These are phyloP conservation scores for Auxenochlorella pyrenoidosa DNA, from an alignment of 139 green algal genomes.

Conservation along the genomic window DNA sequence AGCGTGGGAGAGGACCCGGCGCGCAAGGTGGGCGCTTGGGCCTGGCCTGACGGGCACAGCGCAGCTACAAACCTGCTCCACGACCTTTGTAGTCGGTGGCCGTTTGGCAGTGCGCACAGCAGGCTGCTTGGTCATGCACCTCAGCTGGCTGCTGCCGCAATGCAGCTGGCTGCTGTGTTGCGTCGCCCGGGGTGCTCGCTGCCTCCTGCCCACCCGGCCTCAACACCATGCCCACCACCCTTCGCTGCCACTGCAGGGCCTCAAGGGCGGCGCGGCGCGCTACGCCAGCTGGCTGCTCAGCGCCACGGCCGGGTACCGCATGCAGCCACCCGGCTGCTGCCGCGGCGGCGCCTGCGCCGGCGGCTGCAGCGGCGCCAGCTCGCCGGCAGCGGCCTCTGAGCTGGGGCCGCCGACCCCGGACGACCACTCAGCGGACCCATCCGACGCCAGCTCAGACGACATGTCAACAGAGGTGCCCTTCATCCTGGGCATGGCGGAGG, in stretches of 20 bases:
- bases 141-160: not conserved
- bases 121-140: not conserved
- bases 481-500: not conserved
- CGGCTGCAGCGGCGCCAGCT: not conserved
- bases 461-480: constrained; percentile 26
- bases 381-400: not conserved
- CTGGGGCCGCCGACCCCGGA: constrained; percentile 27
- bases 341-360: not conserved
- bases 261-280: constrained; percentile 20
- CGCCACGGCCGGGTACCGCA: constrained; percentile 74
- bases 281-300: constrained; percentile 21
- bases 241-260: not conserved
- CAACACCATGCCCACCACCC: not conserved
- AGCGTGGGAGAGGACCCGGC: constrained; percentile 55
- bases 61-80: too few species aligned
- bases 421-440: constrained; percentile 22
- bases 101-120: too few species aligned
- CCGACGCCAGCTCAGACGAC: constrained; percentile 32
- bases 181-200: too few species aligned
- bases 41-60: not conserved
- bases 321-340: constrained; percentile 28
- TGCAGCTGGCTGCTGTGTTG: too few species aligned
- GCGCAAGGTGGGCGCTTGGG: constrained; percentile 11
- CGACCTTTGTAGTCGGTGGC: too few species aligned
- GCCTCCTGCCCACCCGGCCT: too few species aligned